A percentile compares a stretch with the other conserved stretches of the same genome.
Evolutionary conservation across 768 basidiomycete species (phyloP).

Genomic region (Podaxis sp.): DNA sequence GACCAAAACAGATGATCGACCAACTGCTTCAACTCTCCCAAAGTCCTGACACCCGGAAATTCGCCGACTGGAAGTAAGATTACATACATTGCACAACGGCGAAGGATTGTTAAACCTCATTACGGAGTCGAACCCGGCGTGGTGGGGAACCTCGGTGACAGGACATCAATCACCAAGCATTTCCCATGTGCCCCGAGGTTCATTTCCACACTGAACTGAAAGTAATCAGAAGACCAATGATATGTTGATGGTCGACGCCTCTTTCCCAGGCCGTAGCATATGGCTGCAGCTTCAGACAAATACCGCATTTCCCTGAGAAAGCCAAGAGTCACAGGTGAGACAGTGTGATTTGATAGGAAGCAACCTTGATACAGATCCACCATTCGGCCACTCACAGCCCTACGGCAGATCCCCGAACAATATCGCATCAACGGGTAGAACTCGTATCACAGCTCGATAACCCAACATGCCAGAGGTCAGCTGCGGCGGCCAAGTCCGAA

Average conservation of each 20-base stretch:
- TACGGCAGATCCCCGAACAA: neutral
- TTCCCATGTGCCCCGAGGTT: neutral
- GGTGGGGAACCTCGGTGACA: neutral
- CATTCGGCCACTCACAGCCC: no score
- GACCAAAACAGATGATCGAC: no score
- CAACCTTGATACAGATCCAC: no score
- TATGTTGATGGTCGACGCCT: neutral
- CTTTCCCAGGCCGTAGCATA: neutral
- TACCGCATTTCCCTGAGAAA: neutral
- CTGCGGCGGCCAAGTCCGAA: neutral
- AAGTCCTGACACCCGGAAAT: no score
- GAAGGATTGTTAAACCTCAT: no score
- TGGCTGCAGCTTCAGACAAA: neutral
- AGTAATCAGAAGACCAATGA: neutral
- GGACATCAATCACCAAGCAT: neutral
- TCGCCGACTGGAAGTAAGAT: no score
- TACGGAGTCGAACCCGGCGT: neutral
- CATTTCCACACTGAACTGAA: neutral
- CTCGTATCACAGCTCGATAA: neutral
- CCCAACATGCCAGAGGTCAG: neutral
- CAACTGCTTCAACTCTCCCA: no score
- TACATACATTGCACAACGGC: no score
- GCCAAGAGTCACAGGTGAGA: no score
- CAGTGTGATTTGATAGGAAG: no score
- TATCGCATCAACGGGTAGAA: neutral